Evolutionary conservation across 805 yeast genomes (phyloP), one percentile per base, ranked within the genome.

Genomic region (Candida piceae): DNA sequence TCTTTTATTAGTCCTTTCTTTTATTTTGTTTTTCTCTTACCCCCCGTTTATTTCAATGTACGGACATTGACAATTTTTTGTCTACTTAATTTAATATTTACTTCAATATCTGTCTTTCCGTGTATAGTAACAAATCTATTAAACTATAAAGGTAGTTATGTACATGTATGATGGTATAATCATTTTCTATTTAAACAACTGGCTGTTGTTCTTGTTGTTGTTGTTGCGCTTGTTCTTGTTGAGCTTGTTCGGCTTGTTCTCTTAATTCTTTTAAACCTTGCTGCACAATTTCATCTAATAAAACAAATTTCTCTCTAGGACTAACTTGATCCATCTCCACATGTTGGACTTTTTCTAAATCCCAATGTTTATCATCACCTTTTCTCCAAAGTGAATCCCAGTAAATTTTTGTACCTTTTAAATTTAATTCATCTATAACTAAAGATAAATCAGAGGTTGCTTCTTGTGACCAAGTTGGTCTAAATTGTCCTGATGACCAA

Each of bases 381-480:
- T 77, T 78, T 60, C 95, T 74, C 94, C 95, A 88, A 36, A 75
- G 66, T 47, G 78, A 77, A 51, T 87, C 96, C 97, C 97, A 89
- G 49, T 68, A 71, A 17, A 87, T 66, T 31, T 66, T 73, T 26
- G 80, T 66, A 20, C 39, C 35, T 13, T 44, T 34, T 45, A 66
- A 66, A 34, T 67, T 68, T 43, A 80, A 68, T 42, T 78, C 81
- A 38, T 82, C 88, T n/a, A 82, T 66, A 9, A 80, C 80, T 35
- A 77, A 70, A 22, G 77, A 64, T 46, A 89, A 64, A 62, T 89
- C 97, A 5, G 96, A 85, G 20, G 86, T 87, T 1, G 96, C 84
- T 60, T 89, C 97, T 59, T 86, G 95, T 10, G 94, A 70, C 62
- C 81, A 85, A 0, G 93, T 79, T 18, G 97, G 97, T 55, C 96